Base-by-base conservation (phyloP, 1,139 yeast species). In the Hyphopichia buzzinii region DNA sequence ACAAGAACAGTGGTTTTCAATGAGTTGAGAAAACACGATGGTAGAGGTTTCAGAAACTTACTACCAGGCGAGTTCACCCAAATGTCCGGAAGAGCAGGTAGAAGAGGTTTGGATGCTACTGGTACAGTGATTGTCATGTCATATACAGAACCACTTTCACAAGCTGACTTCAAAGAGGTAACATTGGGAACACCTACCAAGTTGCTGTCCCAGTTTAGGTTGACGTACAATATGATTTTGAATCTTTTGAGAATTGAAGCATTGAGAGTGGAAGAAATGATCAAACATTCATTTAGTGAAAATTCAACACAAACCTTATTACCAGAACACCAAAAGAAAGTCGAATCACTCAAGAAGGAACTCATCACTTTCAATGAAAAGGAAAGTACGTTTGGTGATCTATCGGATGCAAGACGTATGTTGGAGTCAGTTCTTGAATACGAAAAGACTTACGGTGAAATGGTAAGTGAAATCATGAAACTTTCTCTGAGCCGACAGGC, bases 81-180 rank as follows among this genome's bases (percentile, higher is more conserved):
- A 63, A 92, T 94, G 98, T 90, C 97, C 0, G 98, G 98, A 36
- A 79, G 98, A 62, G 98, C 98, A 2, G 98, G 98, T 46, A 81
- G 98, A 65, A 82, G 98, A 72, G 98, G 98, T 31, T 68, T 92
- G 45, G 98, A 92, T 67, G 69, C 81, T 21, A 87, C 87, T 1
- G 98, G 98, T 51, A 90, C 96, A 0, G 98, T 94, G n/a, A 89
- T 94, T 41, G 81, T 90, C 17, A 88, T 92, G 95, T 75, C 94
- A 2, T 85, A 82, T 50, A 80, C 79, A 34, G 82, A 82, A 21
- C 89, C 95, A 0, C 64, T 84, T 17, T 70, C 76, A 3, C 75
- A 78, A 7, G 56, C 70, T 1, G 76, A 76, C 23, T 79, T 92
- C 51, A 85, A 86, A 52, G 88, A 83, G 34, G 89, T 90, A 34